These are phyloP conservation scores for Eucalyptus marginata DNA, from an alignment of 345 rosid species.

Conservation along the genomic window DNA sequence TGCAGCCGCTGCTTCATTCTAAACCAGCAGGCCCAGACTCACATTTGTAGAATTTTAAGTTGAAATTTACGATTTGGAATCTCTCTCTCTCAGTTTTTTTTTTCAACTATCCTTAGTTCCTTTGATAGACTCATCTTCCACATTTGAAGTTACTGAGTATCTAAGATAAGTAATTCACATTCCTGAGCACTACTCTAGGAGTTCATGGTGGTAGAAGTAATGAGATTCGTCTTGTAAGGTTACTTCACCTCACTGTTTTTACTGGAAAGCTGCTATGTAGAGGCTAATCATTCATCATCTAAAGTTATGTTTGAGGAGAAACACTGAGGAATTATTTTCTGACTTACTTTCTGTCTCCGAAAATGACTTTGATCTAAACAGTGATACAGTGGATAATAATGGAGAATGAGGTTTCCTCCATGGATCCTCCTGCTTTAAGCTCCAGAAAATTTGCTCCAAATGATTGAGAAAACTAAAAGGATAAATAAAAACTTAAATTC, in stretches of 20 bases:
- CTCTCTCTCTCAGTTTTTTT: neutral
- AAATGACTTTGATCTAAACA: neutral
- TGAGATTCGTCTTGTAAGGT: neutral
- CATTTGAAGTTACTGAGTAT: neutral
- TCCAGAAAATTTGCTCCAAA: neutral
- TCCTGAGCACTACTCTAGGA: neutral
- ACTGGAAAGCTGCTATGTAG: neutral
- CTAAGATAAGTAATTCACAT: neutral
- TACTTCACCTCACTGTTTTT: neutral
- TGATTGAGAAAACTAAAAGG: neutral
- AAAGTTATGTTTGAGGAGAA: neutral
- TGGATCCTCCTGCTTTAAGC: neutral
- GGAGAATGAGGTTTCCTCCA: neutral
- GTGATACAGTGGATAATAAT: neutral
- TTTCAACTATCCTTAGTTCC: neutral
- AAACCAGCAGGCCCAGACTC: slow-evolving; percentile 47
- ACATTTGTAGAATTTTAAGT: slow-evolving; percentile 4
- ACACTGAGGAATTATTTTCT: neutral
- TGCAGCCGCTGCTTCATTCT: slow-evolving; percentile 78
- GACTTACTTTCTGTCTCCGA: neutral
- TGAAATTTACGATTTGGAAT: neutral
- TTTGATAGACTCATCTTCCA: neutral
- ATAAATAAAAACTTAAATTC: neutral
- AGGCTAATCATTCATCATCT: neutral
- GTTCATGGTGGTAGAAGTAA: neutral